Conservation (phyloP, 176 grass and related monocot genomes). For the Olyra latifolia region DNA sequence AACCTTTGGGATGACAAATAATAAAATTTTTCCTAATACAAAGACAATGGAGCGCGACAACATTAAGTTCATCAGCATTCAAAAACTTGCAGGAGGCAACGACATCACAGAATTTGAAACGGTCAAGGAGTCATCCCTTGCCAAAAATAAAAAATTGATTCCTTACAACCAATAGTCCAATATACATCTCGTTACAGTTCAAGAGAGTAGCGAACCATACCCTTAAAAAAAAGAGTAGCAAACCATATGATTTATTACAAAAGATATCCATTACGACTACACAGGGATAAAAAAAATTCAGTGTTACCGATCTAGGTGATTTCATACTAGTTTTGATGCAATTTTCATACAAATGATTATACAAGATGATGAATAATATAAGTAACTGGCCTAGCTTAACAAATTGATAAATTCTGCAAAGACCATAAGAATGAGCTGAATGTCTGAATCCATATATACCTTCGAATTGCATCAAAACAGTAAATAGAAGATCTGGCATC, state of each 20-base stretch:
- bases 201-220: not conserved
- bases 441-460: not conserved
- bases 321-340: too few relatives aligned
- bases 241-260: not conserved
- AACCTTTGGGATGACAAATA: too few relatives aligned
- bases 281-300: too few relatives aligned
- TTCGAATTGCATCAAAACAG: not conserved
- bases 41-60: not conserved
- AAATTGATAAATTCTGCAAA: not conserved
- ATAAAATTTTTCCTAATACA: not conserved
- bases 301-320: too few relatives aligned
- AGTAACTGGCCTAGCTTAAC: too few relatives aligned
- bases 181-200: not conserved
- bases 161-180: not conserved
- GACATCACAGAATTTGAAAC: not conserved
- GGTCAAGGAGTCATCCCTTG: not conserved
- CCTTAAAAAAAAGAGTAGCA: not conserved
- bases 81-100: not conserved
- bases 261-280: not conserved
- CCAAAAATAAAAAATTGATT: too few relatives aligned
- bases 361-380: too few relatives aligned
- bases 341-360: too few relatives aligned
- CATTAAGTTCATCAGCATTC: not conserved
- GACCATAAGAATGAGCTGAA: not conserved
- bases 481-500: not conserved